Evolutionary conservation across 345 rosid genomes (phyloP).

Genomic region (Rhodamnia argentea): DNA sequence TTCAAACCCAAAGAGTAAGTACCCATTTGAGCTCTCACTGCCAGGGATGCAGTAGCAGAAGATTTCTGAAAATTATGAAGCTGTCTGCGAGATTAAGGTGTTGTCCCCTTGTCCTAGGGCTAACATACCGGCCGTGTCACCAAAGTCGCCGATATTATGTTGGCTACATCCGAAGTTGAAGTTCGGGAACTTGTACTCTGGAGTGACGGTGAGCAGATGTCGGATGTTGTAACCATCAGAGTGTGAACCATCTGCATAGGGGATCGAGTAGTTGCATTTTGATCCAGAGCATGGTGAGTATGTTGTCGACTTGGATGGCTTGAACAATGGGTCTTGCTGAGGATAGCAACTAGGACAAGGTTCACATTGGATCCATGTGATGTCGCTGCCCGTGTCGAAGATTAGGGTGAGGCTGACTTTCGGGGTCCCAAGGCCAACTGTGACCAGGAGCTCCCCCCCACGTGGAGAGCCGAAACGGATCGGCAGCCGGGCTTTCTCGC

Average conservation of each 20-base stretch:
- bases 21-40: conserved; percentile 4
- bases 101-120: neutral
- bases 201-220: conserved; percentile 8
- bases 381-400: conserved; percentile 15
- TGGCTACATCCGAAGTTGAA: conserved; percentile 17
- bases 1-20: conserved; percentile 3
- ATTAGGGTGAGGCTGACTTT: neutral
- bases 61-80: neutral
- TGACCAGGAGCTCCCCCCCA: neutral
- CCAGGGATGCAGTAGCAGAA: conserved; percentile 25
- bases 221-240: neutral
- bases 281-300: neutral
- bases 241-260: neutral
- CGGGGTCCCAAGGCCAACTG: conserved; percentile 12
- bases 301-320: conserved; percentile 15
- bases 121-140: conserved; percentile 3
- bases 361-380: conserved; percentile 10
- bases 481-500: neutral
- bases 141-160: neutral
- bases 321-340: neutral
- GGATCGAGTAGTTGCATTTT: neutral
- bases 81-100: conserved; percentile 2
- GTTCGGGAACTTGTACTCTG: neutral
- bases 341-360: neutral
- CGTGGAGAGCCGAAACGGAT: neutral